Conservation (phyloP, 306 rosid species). For the Senna tora region DNA sequence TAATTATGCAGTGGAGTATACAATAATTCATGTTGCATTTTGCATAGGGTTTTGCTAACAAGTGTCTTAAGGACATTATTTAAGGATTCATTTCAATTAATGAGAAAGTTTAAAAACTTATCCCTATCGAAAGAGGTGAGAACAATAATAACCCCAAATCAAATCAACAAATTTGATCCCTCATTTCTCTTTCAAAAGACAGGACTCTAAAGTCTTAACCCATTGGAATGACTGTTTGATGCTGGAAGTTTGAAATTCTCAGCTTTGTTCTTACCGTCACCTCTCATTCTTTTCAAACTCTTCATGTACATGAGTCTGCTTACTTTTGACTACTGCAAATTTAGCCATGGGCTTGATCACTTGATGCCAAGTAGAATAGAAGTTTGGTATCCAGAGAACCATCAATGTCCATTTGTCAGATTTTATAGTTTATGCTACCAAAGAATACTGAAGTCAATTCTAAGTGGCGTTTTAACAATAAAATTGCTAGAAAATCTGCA, state of each 20-base stretch:
- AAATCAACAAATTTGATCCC: constrained; percentile 7
- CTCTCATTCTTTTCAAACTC: constrained; percentile 16
- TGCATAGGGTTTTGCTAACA: too few relatives aligned
- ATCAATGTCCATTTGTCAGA: background rate
- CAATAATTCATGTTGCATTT: background rate
- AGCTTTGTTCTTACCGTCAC: background rate
- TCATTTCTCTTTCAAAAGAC: constrained; percentile 5
- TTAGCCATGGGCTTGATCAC: background rate
- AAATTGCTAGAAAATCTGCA: background rate
- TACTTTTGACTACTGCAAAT: background rate
- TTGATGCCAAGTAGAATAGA: constrained; percentile 1
- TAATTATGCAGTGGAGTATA: background rate
- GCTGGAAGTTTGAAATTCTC: background rate
- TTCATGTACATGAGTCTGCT: constrained; percentile 5
- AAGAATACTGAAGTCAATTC: background rate
- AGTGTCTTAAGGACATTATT: too few relatives aligned
- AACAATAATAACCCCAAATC: background rate
- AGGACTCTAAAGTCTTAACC: constrained; percentile 1
- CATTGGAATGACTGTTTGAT: constrained; percentile 2
- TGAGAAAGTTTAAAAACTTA: too few relatives aligned
- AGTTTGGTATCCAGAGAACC: constrained; percentile 10
- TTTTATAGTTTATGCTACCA: too few relatives aligned
- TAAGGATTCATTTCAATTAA: too few relatives aligned
- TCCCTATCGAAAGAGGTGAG: constrained; percentile 4
- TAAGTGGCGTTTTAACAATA: constrained; percentile 12